Percentiles rank a stretch among this genome's conserved stretches.
Conservation (phyloP, 2,329 filamentous ascomycete genomes). For the Camillea tinctor region DNA sequence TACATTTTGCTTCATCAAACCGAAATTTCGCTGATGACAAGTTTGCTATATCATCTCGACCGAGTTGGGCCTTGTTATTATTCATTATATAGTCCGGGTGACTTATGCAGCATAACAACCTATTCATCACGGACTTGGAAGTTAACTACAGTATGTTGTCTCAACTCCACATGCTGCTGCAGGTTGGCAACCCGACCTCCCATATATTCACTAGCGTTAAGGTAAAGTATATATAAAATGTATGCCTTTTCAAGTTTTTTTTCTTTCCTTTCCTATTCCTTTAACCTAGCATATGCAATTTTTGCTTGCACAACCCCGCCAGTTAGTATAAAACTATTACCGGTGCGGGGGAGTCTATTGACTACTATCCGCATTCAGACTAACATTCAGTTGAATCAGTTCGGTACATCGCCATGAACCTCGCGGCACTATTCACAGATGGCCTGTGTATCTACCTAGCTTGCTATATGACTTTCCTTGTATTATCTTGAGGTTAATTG, state of each 20-base stretch:
- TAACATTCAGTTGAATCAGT: not conserved
- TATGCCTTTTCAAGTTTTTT: not conserved
- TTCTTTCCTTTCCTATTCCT: not conserved
- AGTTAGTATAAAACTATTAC: not conserved
- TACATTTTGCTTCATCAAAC: not conserved
- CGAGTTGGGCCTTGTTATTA: not conserved
- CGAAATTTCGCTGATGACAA: not conserved
- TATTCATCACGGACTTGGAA: not conserved
- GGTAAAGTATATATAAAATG: not conserved
- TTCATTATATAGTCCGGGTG: not conserved
- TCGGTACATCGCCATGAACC: no score
- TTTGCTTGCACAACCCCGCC: not conserved
- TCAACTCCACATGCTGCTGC: not conserved
- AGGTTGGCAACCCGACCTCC: not conserved
- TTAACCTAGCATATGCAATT: no score
- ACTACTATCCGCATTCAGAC: not conserved
- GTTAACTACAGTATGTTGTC: not conserved
- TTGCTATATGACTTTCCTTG: not conserved
- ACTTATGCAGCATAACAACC: not conserved
- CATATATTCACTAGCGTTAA: not conserved
- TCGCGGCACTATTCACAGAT: no score
- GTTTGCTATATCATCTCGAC: not conserved
- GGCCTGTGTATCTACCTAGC: no score
- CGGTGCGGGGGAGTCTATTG: not conserved
- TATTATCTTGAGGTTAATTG: not conserved